phyloP scores from a whole-genome alignment of 2,329 filamentous ascomycete genomes.

The Pezicula rhizophila region DNA sequence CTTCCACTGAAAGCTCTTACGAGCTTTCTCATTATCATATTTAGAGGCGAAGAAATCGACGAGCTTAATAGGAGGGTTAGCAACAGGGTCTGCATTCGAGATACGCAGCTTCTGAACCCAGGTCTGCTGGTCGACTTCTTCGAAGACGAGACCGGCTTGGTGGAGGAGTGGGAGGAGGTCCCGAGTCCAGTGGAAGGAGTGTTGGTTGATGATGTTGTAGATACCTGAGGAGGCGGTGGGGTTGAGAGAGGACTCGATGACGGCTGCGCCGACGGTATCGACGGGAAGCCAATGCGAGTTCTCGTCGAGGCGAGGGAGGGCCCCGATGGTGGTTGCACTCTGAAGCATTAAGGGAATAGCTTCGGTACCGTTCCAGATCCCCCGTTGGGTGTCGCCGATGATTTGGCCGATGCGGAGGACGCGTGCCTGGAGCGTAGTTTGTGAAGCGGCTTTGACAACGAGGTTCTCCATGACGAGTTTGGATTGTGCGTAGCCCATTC shows the following conservation, averaged over 20 bases:
- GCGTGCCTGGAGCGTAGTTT: conserved; percentile 21
- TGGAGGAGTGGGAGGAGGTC: conserved; percentile 45
- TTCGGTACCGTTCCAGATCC: conserved; percentile 44
- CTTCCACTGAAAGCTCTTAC: too few relatives aligned
- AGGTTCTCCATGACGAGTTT: conserved; percentile 43
- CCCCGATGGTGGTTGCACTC: conserved; percentile 34
- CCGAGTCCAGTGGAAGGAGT: conserved; percentile 38
- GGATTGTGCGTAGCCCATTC: conserved; percentile 42
- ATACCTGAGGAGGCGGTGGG: conserved; percentile 13
- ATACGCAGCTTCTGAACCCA: conserved; percentile 39
- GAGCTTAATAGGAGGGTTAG: conserved; percentile 46
- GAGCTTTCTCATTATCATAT: conserved; percentile 30
- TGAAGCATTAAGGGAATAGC: conserved; percentile 46
- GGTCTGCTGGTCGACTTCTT: conserved; percentile 33
- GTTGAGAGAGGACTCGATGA: conserved; percentile 32
- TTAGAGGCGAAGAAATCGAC: conserved; percentile 44
- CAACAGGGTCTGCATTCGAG: conserved; percentile 40
- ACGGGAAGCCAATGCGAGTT: conserved; percentile 39
- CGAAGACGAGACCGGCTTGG: conserved; percentile 37
- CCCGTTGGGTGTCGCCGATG: conserved; percentile 36
- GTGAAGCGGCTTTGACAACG: conserved; percentile 25
- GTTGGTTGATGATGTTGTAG: conserved; percentile 43
- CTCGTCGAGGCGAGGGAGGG: conserved; percentile 40
- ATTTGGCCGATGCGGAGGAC: conserved; percentile 45
- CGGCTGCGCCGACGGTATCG: conserved; percentile 34